A percentile compares a stretch with the other conserved stretches of the same genome.
These are phyloP conservation scores for Aspergillus floridensis DNA, from an alignment of 2,329 filamentous ascomycete species.

Conservation along the genomic window DNA sequence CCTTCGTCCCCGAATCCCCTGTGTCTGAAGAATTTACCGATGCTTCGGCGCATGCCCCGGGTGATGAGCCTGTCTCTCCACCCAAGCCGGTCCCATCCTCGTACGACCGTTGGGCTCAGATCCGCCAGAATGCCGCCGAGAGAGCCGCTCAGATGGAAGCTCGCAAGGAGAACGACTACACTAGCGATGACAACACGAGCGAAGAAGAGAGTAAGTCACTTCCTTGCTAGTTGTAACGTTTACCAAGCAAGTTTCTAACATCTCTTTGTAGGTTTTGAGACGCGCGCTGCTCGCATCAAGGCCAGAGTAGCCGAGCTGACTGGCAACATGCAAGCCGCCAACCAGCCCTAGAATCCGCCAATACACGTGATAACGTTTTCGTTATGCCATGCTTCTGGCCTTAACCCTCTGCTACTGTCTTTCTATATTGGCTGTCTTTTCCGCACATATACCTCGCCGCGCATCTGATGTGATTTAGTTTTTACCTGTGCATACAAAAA, in stretches of 20 bases:
- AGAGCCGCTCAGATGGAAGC: slow-evolving; percentile 62
- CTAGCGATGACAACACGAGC: slow-evolving; percentile 74
- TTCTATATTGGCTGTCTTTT: slow-evolving; percentile 9
- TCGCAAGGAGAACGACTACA: slow-evolving; percentile 61
- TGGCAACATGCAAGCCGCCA: slow-evolving; percentile 67
- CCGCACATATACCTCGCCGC: slow-evolving; percentile 3
- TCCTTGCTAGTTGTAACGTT: not conserved
- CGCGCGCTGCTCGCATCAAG: slow-evolving; percentile 94
- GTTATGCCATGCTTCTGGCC: not conserved
- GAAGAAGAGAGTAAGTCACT: slow-evolving; percentile 81
- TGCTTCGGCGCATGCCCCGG: slow-evolving; percentile 3
- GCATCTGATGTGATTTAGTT: not conserved
- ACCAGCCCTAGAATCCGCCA: slow-evolving; percentile 8
- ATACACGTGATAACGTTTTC: not conserved
- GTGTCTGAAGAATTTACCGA: slow-evolving; percentile 20
- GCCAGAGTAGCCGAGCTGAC: slow-evolving; percentile 93
- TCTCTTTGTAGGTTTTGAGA: slow-evolving; percentile 74
- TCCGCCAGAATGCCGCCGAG: slow-evolving; percentile 89
- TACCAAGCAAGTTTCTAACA: slow-evolving; percentile 23
- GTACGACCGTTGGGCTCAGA: slow-evolving; percentile 93
- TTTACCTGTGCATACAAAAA: not conserved
- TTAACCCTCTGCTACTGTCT: slow-evolving; percentile 3
- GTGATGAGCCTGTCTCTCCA: slow-evolving; percentile 7
- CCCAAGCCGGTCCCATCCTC: slow-evolving; percentile 15
- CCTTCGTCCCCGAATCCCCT: slow-evolving; percentile 63